Percentiles rank a stretch among this genome's conserved stretches.
Evolutionary conservation across 2,329 filamentous ascomycete genomes (phyloP).

Genomic region (Penicillium sp.): DNA sequence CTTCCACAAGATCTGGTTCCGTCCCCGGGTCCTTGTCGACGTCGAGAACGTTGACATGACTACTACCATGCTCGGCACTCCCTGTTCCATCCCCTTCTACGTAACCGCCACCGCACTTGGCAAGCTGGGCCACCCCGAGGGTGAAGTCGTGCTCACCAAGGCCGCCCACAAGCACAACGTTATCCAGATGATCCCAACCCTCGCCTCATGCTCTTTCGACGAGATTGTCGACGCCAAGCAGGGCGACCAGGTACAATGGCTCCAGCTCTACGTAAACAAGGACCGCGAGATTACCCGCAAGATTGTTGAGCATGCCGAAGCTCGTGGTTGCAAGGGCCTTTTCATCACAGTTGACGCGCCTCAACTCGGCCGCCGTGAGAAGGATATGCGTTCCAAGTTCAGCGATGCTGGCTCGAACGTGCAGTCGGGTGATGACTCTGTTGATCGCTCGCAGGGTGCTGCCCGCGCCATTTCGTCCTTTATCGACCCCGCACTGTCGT

Average conservation of each 20-base stretch:
- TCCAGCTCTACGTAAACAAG: slow-evolving; percentile 97
- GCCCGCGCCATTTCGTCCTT: slow-evolving; percentile 94
- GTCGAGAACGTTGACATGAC: slow-evolving; percentile 84
- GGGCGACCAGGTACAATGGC: slow-evolving; percentile 86
- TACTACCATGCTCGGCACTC: slow-evolving; percentile 92
- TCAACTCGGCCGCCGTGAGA: slow-evolving; percentile 90
- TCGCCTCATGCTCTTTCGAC: slow-evolving; percentile 96
- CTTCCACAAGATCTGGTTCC: slow-evolving; percentile 97
- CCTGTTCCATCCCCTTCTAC: slow-evolving; percentile 86
- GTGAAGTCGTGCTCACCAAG: slow-evolving; percentile 86
- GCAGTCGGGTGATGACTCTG: slow-evolving; percentile 67
- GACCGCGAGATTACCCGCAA: slow-evolving; percentile 85
- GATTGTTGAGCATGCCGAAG: slow-evolving; percentile 90
- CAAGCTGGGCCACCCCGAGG: slow-evolving; percentile 90
- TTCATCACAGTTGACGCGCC: slow-evolving; percentile 99
- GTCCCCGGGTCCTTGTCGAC: slow-evolving; percentile 83
- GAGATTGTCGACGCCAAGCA: slow-evolving; percentile 86
- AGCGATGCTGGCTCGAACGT: slow-evolving; percentile 80
- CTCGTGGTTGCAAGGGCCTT: slow-evolving; percentile 86
- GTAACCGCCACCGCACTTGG: slow-evolving; percentile 94
- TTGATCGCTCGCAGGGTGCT: slow-evolving; percentile 88
- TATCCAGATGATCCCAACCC: slow-evolving; percentile 96
- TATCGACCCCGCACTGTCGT: slow-evolving; percentile 91
- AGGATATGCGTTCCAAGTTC: slow-evolving; percentile 96
- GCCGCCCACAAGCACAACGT: slow-evolving; percentile 84